Base-by-base conservation (phyloP, 352 stramenopile species). In the Ophiocytium majus region DNA sequence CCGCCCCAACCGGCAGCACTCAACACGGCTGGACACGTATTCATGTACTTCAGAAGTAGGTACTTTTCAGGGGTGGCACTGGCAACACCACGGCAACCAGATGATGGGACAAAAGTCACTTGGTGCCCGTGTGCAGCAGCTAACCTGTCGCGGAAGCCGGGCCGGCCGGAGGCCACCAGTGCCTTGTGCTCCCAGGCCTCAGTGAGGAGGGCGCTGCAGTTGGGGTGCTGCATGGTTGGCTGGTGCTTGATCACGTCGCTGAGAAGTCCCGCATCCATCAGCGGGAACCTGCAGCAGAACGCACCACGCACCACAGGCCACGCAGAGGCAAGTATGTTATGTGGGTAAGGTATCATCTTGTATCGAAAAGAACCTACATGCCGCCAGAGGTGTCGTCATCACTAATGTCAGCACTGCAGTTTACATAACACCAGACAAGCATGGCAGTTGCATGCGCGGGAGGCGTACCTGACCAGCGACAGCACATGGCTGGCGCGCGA, bases 141-240 rank as follows among this genome's bases (percentile, higher is more conserved):
- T 10, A 17, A 78, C 66, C 66, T 43, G 35, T 78, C 64, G 0
- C 63, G 57, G 31, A 87, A 32, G 19, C 84, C 80, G 49, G 81
- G 19, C 32, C 84, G 43, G 19, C 84, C 84, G 57, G 83, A 36
- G 10, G 84, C 84, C 74, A 79, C 83, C 35, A 88, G 64, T 0
- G 84, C 84, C 32, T 88, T 76, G 76, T 88, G 84, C 80, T 88
- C 84, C 32, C 50, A 88, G 5, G 84, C 84, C 84, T 88, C 84
- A 0, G 80, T 36, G 19, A 81, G 49, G 9, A 81, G 49, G 9
- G 35, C n/a, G 49, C 19, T 32, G 49, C n/a, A 63, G 9, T 81
- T n/a, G 5, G 75, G n/a, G 49, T 63, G 35, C 49, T 50, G 49
- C 75, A 81, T 81, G 49, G 63, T 36, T 1, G 75, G 35, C 32